phyloP scores from a whole-genome alignment of 139 green algal genomes.

The Ettlia oleoabundans region DNA sequence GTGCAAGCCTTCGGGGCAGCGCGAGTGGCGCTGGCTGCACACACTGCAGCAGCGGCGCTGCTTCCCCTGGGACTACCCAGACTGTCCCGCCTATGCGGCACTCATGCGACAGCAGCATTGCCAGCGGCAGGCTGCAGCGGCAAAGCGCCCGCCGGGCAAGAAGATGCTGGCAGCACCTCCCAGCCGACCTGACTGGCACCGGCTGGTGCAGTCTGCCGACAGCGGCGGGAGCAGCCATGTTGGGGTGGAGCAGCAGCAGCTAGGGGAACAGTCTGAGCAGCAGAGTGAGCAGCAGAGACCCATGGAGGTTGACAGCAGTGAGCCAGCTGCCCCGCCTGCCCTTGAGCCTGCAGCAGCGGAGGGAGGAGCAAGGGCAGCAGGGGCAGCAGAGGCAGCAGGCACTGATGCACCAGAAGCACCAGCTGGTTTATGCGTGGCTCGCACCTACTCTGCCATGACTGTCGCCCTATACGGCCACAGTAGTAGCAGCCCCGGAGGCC shows the following conservation, averaged over 20 bases:
- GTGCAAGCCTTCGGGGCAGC: constrained; percentile 52
- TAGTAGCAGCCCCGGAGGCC: not conserved
- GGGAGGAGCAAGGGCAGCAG: too few species aligned
- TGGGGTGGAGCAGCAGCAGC: not conserved
- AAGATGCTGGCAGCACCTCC: not conserved
- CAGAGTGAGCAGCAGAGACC: not conserved
- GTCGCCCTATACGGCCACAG: not conserved
- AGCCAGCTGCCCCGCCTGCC: too few species aligned
- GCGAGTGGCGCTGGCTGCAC: constrained; percentile 68
- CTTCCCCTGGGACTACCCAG: constrained; percentile 61
- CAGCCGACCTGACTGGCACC: constrained; percentile 1
- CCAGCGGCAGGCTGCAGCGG: constrained; percentile 8
- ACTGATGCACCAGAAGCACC: not conserved
- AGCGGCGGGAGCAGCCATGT: not conserved
- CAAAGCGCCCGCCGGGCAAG: constrained; percentile 21
- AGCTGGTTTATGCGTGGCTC: constrained; percentile 28
- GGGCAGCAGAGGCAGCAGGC: not conserved
- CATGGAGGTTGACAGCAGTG: not conserved
- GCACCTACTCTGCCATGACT: not conserved
- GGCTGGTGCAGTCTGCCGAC: not conserved
- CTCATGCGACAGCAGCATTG: not conserved
- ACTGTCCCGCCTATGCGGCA: constrained; percentile 45
- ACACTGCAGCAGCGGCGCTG: constrained; percentile 35
- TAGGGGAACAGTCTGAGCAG: not conserved
- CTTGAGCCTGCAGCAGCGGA: too few species aligned